Conservation (phyloP, 108 stramenopile species). For the Pseudonitzschia multistriata region DNA sequence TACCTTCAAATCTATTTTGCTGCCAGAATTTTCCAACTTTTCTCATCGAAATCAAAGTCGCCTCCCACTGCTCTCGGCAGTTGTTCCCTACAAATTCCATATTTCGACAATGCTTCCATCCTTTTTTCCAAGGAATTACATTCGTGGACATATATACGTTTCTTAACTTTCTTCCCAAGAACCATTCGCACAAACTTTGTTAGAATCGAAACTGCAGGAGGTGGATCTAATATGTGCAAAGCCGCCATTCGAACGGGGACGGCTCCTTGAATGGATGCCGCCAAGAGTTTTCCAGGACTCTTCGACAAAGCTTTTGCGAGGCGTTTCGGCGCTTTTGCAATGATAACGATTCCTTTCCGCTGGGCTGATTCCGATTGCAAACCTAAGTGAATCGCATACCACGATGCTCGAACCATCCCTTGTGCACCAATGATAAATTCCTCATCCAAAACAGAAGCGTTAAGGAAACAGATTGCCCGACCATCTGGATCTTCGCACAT, state of each 20-base stretch:
- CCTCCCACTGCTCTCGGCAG: neutral
- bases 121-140: too few species aligned
- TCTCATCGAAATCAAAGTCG: too few species aligned
- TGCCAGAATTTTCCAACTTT: too few species aligned
- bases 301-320: neutral
- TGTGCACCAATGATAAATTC: neutral
- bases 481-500: slow-evolving; percentile 1
- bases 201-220: neutral
- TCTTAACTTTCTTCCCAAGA: neutral
- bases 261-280: neutral
- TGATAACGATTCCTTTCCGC: neutral
- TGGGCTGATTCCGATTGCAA: neutral
- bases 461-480: neutral
- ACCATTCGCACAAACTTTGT: neutral
- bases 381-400: neutral
- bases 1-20: too few species aligned
- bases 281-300: neutral
- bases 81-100: neutral
- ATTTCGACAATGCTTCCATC: neutral
- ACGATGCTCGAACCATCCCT: neutral
- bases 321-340: neutral
- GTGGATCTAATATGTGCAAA: neutral
- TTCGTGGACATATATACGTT: neutral
- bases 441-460: neutral
- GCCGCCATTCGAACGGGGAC: neutral